Evolutionary conservation across 345 rosid species (phyloP), one percentile per base, ranked within the genome.

Genomic region (Sisymbrium altissimum): DNA sequence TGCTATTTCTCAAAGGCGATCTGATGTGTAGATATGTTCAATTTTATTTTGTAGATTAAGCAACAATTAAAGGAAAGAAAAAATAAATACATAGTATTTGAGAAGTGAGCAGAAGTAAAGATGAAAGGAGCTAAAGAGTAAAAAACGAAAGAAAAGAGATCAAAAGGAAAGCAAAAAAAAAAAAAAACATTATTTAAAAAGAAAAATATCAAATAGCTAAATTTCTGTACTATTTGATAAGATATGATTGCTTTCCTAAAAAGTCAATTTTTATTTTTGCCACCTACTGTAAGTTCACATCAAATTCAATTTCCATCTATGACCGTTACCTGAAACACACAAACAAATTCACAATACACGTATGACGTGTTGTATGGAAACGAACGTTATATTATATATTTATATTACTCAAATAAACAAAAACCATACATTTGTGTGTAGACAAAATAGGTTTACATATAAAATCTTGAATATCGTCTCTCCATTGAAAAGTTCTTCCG

Each of bases 261-360:
- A 50, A 40, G 61, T 52, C 69, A 52, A 27, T 4, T 18, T 19
- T 53, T 4, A 5, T 43, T 2, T 48, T 49, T 27, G 17, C 44
- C 17, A 62, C 52, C 41, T 61, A 23, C 12, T 50, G 14, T 52
- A 61, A 49, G 11, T 70, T 48, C 49, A 60, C 52, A 71, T 64
- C 71, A 54, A 73, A 8, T 35, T 73, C 59, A 49, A 3, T 46
- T 59, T 59, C 71, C 78, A 46, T 39, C 36, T 45, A 55, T 36
- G 72, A 57, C 70, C 46, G 77, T 38, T 32, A 23, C 45, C 10
- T 73, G 2, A 73, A 7, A 41, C 3, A 7, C 18, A 64, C 54
- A 64, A 23, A 6, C 56, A 43, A 64, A n/a, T 63, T 32, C 38
- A 43, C 2, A 44, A 44, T 7, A 72, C 60, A 66, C 53, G 66